These are phyloP conservation scores for Solanum pimpinellifolium DNA, from an alignment of 257 asterid species.

Conservation along the genomic window DNA sequence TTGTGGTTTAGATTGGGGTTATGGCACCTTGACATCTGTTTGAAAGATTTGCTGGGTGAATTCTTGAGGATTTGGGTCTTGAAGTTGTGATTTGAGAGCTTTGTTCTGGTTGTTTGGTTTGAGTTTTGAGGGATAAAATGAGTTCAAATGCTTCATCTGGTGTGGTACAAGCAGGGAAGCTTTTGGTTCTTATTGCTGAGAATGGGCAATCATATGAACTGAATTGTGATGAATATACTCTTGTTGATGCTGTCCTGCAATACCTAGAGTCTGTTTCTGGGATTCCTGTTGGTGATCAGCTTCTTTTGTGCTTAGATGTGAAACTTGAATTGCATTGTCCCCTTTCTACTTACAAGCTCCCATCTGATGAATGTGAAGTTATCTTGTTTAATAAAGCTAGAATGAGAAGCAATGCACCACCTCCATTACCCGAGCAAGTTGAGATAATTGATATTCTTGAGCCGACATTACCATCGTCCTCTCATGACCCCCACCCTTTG, in stretches of 20 bases:
- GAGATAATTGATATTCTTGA: conserved; percentile 49
- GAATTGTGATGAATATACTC: conserved; percentile 54
- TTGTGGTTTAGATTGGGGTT: not conserved
- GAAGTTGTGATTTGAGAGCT: not conserved
- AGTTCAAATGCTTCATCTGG: conserved; percentile 51
- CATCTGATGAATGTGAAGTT: conserved; percentile 61
- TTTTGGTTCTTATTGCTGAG: conserved; percentile 70
- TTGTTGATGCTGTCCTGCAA: conserved; percentile 73
- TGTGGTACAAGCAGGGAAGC: conserved; percentile 66
- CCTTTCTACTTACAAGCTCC: conserved; percentile 68
- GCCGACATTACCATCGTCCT: conserved; percentile 42
- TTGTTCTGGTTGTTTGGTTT: not conserved
- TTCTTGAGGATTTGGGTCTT: not conserved
- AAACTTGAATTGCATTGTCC: conserved; percentile 60
- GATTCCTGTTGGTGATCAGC: conserved; percentile 62
- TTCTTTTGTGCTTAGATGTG: conserved; percentile 81
- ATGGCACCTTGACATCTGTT: not conserved
- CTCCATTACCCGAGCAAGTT: conserved; percentile 54
- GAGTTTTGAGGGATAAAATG: conserved; percentile 4
- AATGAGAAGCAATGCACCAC: conserved; percentile 60
- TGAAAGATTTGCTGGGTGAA: not conserved
- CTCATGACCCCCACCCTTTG: conserved; percentile 53
- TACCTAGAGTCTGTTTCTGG: conserved; percentile 47
- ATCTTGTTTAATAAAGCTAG: conserved; percentile 71
- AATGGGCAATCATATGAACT: conserved; percentile 74